phyloP scores from a whole-genome alignment of 2,329 filamentous ascomycete species.

The Aspergillus quadrilineatus region DNA sequence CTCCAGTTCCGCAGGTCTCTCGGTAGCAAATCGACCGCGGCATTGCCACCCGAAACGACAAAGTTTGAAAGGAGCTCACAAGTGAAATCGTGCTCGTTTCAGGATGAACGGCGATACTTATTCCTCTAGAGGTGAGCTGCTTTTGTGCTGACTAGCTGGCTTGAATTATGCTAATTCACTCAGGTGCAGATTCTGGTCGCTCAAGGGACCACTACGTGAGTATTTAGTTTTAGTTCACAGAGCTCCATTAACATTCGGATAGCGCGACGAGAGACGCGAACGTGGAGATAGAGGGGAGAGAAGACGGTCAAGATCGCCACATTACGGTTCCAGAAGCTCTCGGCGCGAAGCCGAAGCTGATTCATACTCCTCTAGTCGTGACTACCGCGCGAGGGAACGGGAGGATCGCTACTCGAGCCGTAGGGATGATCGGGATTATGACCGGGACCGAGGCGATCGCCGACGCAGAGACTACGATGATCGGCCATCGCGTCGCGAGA shows the following conservation, averaged over 20 bases:
- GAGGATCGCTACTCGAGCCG: conserved; percentile 84
- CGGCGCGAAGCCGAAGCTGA: conserved; percentile 76
- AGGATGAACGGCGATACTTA: conserved; percentile 86
- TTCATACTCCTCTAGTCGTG: conserved; percentile 88
- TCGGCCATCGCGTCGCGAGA: conserved; percentile 47
- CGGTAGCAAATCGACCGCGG: neutral
- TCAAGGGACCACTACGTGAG: conserved; percentile 56
- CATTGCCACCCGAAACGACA: neutral
- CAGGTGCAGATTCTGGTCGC: conserved; percentile 49
- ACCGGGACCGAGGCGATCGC: conserved; percentile 60
- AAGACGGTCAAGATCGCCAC: conserved; percentile 83
- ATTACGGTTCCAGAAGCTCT: conserved; percentile 64
- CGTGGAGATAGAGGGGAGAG: conserved; percentile 57
- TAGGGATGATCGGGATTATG: conserved; percentile 73
- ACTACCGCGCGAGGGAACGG: conserved; percentile 87
- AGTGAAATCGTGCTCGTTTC: conserved; percentile 25
- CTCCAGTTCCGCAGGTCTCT: neutral
- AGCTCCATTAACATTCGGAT: neutral
- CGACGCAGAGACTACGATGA: conserved; percentile 65
- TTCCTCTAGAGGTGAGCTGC: conserved; percentile 68
- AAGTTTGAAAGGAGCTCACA: conserved; percentile 10
- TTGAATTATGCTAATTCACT: conserved; percentile 29
- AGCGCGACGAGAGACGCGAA: conserved; percentile 51
- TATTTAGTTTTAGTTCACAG: conserved; percentile 11
- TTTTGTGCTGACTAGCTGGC: conserved; percentile 16